phyloP scores from a whole-genome alignment of 1,284 basidiomycete genomes.

The Leccinum cinnamomeum region DNA sequence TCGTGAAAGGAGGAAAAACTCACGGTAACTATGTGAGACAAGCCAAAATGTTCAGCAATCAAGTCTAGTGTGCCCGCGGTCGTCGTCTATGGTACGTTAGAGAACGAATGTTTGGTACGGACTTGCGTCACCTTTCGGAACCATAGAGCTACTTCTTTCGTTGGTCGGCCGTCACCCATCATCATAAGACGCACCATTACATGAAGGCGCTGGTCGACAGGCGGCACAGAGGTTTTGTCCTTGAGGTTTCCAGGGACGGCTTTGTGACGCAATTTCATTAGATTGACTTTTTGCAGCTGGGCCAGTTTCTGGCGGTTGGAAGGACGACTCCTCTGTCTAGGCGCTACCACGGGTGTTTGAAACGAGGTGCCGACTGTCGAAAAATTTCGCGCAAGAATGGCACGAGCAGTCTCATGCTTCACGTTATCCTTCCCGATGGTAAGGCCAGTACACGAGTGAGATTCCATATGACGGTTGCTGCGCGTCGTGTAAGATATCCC shows the following conservation, averaged over 20 bases:
- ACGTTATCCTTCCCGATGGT: slow-evolving; percentile 12
- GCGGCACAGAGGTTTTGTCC: too few species aligned
- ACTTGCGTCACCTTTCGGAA: slow-evolving; percentile 52
- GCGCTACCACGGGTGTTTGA: too few species aligned
- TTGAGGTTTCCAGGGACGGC: too few species aligned
- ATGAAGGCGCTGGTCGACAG: too few species aligned
- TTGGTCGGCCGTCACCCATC: slow-evolving; percentile 17
- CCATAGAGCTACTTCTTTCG: slow-evolving; percentile 54
- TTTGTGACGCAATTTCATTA: too few species aligned
- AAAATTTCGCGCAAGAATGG: slow-evolving; percentile 58
- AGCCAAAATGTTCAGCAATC: too few species aligned
- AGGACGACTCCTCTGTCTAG: too few species aligned
- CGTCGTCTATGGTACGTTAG: slow-evolving; percentile 37
- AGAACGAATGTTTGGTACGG: slow-evolving; percentile 2
- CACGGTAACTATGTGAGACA: too few species aligned
- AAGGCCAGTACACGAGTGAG: slow-evolving; percentile 49
- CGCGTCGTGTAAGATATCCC: slow-evolving; percentile 16
- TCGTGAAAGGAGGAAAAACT: too few species aligned
- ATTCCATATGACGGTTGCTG: slow-evolving; percentile 61
- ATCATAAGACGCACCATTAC: slow-evolving; percentile 35
- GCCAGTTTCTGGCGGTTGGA: too few species aligned
- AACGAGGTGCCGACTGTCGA: slow-evolving; percentile 27
- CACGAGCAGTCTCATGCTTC: slow-evolving; percentile 52
- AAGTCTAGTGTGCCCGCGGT: slow-evolving; percentile 31
- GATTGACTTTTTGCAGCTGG: too few species aligned